Evolutionary conservation across 306 rosid genomes (phyloP).

Genomic region (Elaeagnus macrophylla): DNA sequence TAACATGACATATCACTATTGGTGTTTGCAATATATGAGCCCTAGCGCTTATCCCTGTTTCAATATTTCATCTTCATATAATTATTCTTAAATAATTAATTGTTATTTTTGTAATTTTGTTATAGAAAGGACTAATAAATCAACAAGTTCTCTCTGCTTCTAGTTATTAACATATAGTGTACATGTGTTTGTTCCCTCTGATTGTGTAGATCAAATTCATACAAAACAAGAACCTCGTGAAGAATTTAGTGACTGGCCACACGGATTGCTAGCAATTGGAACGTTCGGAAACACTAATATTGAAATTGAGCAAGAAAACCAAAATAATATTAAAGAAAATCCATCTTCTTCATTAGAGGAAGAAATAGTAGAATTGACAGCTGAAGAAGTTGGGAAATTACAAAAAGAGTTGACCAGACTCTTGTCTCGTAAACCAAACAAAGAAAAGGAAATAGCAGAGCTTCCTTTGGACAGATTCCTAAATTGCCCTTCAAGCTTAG

Average conservation of each 20-base stretch:
- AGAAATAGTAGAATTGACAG: constrained; percentile 56
- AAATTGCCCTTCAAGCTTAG: constrained; percentile 94
- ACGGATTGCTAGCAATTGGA: constrained; percentile 80
- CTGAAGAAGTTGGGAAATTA: constrained; percentile 85
- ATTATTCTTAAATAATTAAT: too few relatives aligned
- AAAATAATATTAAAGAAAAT: constrained; percentile 31
- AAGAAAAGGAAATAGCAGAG: constrained; percentile 60
- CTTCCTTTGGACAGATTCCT: constrained; percentile 95
- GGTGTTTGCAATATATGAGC: too few relatives aligned
- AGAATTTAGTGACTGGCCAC: constrained; percentile 94
- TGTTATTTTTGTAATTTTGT: too few relatives aligned
- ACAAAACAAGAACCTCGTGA: constrained; percentile 74
- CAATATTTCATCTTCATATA: too few relatives aligned
- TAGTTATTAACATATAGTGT: neutral
- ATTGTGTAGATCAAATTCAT: constrained; percentile 28
- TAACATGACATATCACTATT: too few relatives aligned
- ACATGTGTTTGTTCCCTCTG: neutral
- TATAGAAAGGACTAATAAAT: too few relatives aligned
- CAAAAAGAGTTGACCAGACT: constrained; percentile 75
- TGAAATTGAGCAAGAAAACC: constrained; percentile 9
- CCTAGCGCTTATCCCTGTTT: too few relatives aligned
- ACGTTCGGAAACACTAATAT: constrained; percentile 56
- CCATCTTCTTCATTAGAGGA: constrained; percentile 46
- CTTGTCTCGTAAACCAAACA: constrained; percentile 52
- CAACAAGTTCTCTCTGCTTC: too few relatives aligned